Percentiles rank a stretch among this genome's conserved stretches.
These are phyloP conservation scores for Pseudogymnoascus sp. DNA, from an alignment of 2,329 filamentous ascomycete species.

Conservation along the genomic window DNA sequence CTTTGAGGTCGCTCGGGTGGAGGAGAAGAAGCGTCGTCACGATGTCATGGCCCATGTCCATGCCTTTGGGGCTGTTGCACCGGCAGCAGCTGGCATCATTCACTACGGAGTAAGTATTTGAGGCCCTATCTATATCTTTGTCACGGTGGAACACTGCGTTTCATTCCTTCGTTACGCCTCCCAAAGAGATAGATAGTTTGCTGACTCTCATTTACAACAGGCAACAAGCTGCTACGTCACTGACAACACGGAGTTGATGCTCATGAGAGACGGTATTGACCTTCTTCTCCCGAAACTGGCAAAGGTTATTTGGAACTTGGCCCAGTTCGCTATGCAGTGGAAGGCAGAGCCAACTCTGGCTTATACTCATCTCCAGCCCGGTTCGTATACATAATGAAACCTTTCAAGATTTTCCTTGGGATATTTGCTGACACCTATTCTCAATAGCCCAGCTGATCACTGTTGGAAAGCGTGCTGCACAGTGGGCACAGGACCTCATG, in stretches of 20 bases:
- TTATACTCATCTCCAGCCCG: slow-evolving; percentile 63
- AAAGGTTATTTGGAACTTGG: slow-evolving; percentile 68
- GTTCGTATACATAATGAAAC: background rate
- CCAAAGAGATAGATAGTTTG: slow-evolving; percentile 7
- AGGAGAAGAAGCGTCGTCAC: slow-evolving; percentile 67
- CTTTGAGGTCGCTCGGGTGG: slow-evolving; percentile 65
- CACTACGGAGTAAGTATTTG: slow-evolving; percentile 49
- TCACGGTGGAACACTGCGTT: slow-evolving; percentile 15
- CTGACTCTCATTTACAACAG: slow-evolving; percentile 12
- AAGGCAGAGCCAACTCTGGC: slow-evolving; percentile 66
- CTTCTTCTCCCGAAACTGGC: slow-evolving; percentile 72
- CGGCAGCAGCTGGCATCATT: slow-evolving; percentile 74
- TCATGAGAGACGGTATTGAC: slow-evolving; percentile 67
- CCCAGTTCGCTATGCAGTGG: slow-evolving; percentile 63
- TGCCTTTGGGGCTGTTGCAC: slow-evolving; percentile 65
- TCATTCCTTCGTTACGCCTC: slow-evolving; percentile 16
- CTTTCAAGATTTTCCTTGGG: background rate
- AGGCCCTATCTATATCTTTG: slow-evolving; percentile 39
- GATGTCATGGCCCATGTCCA: slow-evolving; percentile 62
- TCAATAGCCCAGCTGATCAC: slow-evolving; percentile 39
- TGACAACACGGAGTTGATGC: slow-evolving; percentile 72
- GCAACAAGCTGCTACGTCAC: slow-evolving; percentile 51
- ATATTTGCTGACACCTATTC: slow-evolving; percentile 11
- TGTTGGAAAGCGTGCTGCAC: slow-evolving; percentile 45
- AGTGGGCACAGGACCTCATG: slow-evolving; percentile 70